Percentiles rank a stretch among this genome's conserved stretches.
Evolutionary conservation across 306 rosid species (phyloP).

Genomic region (Betula pendula): DNA sequence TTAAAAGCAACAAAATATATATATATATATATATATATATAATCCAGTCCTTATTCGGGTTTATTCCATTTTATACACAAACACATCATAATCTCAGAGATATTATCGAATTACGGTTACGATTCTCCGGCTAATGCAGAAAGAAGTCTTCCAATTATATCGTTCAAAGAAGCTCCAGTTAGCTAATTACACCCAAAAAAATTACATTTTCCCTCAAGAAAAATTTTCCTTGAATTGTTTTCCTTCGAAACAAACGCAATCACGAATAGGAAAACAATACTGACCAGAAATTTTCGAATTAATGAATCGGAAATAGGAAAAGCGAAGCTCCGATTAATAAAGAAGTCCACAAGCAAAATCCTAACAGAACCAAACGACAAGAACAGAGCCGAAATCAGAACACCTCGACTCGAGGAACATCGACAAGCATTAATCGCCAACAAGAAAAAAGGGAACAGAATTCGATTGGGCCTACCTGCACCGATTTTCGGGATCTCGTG

Average conservation of each 20-base stretch:
- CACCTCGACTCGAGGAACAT: constrained; percentile 3
- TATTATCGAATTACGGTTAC: background rate
- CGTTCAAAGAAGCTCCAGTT: background rate
- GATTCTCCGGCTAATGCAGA: background rate
- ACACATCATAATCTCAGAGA: no score
- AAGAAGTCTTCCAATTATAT: background rate
- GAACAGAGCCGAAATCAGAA: constrained; percentile 7
- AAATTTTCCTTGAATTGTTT: background rate
- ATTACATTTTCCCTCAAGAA: background rate
- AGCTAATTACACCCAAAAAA: background rate
- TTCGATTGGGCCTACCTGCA: constrained; percentile 44
- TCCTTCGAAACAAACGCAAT: constrained; percentile 8
- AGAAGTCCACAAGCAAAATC: constrained; percentile 20
- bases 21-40: no score
- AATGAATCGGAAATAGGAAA: constrained; percentile 11
- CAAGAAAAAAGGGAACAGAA: constrained; percentile 6
- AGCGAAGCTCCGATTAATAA: background rate
- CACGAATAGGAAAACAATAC: background rate
- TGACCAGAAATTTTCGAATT: constrained; percentile 3
- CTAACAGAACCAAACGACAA: constrained; percentile 27
- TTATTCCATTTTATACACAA: background rate
- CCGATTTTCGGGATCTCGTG: constrained; percentile 63
- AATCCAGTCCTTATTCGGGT: background rate
- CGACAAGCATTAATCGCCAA: constrained; percentile 19
- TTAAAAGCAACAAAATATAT: background rate